A percentile compares a stretch with the other conserved stretches of the same genome.
These are phyloP conservation scores for Thyridium curvatum DNA, from an alignment of 2,329 filamentous ascomycete genomes.

Conservation along the genomic window DNA sequence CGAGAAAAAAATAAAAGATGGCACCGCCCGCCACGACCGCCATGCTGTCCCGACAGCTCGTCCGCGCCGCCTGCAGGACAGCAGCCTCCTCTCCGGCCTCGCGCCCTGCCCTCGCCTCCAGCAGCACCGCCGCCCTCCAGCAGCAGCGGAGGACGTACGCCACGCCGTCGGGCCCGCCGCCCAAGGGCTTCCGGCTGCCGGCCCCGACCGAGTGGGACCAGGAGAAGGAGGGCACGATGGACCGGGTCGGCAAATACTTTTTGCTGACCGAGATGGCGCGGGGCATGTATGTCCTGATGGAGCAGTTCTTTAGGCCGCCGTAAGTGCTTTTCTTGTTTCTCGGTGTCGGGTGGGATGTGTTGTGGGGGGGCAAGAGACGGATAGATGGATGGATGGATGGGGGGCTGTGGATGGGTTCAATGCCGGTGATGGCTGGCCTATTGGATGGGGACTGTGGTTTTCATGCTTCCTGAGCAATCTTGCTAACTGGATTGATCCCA, in stretches of 20 bases:
- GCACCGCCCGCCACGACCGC: constrained; percentile 4
- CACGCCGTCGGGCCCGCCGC: constrained; percentile 71
- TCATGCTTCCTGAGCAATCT: too few relatives aligned
- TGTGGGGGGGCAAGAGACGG: background rate
- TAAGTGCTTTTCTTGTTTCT: constrained; percentile 47
- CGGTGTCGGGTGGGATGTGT: constrained; percentile 1
- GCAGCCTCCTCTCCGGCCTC: constrained; percentile 3
- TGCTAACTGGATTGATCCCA: constrained; percentile 25
- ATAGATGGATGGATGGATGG: too few relatives aligned
- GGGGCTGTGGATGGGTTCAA: too few relatives aligned
- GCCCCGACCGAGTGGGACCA: constrained; percentile 74
- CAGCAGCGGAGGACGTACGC: constrained; percentile 37
- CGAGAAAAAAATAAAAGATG: too few relatives aligned
- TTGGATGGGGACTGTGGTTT: too few relatives aligned
- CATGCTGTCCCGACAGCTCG: constrained; percentile 12
- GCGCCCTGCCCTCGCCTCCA: background rate
- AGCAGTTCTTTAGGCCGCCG: constrained; percentile 98
- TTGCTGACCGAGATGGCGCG: constrained; percentile 91
- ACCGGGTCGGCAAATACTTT: constrained; percentile 89
- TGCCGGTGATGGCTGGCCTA: too few relatives aligned
- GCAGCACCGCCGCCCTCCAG: constrained; percentile 1
- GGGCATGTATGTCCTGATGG: constrained; percentile 95
- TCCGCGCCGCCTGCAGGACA: constrained; percentile 6
- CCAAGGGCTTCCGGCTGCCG: constrained; percentile 72
- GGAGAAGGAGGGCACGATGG: constrained; percentile 67